Percentiles rank a stretch among this genome's conserved stretches.
These are phyloP conservation scores for Pseudogymnoascus pannorum DNA, from an alignment of 2,329 filamentous ascomycete species.

Conservation along the genomic window DNA sequence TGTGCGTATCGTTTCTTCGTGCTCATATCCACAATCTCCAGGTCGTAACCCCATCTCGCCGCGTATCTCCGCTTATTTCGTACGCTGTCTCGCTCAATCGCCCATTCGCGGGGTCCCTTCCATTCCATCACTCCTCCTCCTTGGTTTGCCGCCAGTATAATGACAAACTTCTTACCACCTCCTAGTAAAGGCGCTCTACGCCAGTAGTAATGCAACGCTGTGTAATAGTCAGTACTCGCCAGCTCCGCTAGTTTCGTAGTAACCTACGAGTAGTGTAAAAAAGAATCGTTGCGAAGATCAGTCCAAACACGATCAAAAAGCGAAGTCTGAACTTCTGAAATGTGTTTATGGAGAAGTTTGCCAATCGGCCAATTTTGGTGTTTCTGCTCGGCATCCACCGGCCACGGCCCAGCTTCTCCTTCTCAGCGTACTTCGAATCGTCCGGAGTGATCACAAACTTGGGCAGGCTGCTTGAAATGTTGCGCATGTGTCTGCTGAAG, in stretches of 20 bases:
- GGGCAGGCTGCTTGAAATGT: constrained; percentile 71
- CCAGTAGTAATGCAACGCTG: constrained; percentile 48
- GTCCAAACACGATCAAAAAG: constrained; percentile 48
- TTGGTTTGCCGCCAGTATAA: constrained; percentile 87
- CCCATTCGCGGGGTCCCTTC: constrained; percentile 97
- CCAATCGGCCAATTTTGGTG: constrained; percentile 41
- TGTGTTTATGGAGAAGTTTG: constrained; percentile 42
- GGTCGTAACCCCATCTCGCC: constrained; percentile 81
- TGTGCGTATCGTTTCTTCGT: constrained; percentile 98
- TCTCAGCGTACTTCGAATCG: constrained; percentile 55
- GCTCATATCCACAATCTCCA: constrained; percentile 97
- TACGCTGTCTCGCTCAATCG: constrained; percentile 92
- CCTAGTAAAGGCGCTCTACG: constrained; percentile 67
- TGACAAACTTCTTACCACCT: constrained; percentile 83
- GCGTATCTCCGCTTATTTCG: constrained; percentile 91
- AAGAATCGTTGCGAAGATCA: constrained; percentile 55
- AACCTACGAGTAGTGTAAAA: constrained; percentile 70
- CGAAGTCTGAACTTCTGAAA: constrained; percentile 60
- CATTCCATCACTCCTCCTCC: constrained; percentile 98
- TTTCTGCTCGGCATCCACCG: constrained; percentile 44
- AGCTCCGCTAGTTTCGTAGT: constrained; percentile 6
- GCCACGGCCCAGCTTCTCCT: constrained; percentile 65
- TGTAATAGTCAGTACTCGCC: constrained; percentile 15
- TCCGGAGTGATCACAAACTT: constrained; percentile 52
- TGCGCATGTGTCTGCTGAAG: constrained; percentile 77